Conservation (phyloP, 2,329 filamentous ascomycete genomes). For the Shiraia sp. region DNA sequence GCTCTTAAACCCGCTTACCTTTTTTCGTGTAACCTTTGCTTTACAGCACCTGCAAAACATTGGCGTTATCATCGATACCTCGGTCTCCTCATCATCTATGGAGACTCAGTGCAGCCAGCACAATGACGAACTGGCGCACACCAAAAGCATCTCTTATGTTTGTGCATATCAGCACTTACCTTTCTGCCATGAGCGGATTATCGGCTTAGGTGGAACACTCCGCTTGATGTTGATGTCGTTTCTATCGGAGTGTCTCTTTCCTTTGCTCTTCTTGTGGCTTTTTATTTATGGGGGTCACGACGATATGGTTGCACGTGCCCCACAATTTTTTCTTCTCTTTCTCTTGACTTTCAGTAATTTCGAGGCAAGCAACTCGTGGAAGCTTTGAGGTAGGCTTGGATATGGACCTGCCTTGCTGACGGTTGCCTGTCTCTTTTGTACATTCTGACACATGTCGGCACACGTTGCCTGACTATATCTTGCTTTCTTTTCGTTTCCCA, state of each 20-base stretch:
- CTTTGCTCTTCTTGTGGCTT: constrained; percentile 14
- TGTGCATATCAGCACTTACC: constrained; percentile 27
- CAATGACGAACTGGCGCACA: constrained; percentile 22
- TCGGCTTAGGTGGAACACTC: constrained; percentile 16
- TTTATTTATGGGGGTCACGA: constrained; percentile 26
- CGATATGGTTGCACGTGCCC: constrained; percentile 30
- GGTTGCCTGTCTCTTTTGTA: constrained; percentile 26
- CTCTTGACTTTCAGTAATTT: constrained; percentile 34
- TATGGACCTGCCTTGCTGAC: constrained; percentile 10
- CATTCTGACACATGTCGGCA: constrained; percentile 25
- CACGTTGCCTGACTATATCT: constrained; percentile 21
- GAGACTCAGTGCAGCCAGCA: constrained; percentile 23
- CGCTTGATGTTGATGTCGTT: constrained; percentile 14
- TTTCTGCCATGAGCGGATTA: constrained; percentile 15
- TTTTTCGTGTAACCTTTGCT: constrained; percentile 25
- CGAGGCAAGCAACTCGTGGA: constrained; percentile 7
- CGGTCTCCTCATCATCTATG: background rate
- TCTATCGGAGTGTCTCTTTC: constrained; percentile 14
- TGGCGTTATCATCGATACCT: constrained; percentile 37
- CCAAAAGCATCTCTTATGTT: constrained; percentile 41
- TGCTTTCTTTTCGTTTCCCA: constrained; percentile 21
- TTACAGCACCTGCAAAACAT: constrained; percentile 29
- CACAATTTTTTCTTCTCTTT: constrained; percentile 17
- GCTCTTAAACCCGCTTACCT: constrained; percentile 24
- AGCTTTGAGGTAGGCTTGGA: constrained; percentile 4